A percentile compares a stretch with the other conserved stretches of the same genome.
Evolutionary conservation across 1,284 basidiomycete genomes (phyloP).

Genomic region (Trichosporon ovoides): DNA sequence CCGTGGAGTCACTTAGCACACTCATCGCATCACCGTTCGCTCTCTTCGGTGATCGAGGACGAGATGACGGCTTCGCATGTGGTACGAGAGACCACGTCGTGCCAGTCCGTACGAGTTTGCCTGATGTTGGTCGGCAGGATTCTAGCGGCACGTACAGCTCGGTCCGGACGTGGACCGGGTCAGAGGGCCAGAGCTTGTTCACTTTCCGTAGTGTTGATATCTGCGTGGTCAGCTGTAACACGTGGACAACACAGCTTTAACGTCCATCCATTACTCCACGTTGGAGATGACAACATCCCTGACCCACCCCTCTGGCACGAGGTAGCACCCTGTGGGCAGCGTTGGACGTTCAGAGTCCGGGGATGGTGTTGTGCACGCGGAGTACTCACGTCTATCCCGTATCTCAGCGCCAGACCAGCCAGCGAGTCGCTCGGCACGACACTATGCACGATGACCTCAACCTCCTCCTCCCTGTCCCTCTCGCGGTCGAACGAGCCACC

Average conservation of each 20-base stretch:
- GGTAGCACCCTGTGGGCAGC: background rate
- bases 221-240: constrained; percentile 27
- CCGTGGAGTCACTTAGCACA: constrained; percentile 2
- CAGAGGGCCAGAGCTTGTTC: constrained; percentile 86
- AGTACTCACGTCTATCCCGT: constrained; percentile 64
- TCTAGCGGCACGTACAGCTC: constrained; percentile 69
- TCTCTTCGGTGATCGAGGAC: constrained; percentile 11
- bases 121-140: constrained; percentile 42
- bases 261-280: no score
- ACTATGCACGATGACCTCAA: constrained; percentile 54
- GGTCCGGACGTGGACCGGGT: constrained; percentile 77
- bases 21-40: constrained; percentile 18
- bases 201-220: constrained; percentile 68
- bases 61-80: constrained; percentile 9
- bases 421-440: constrained; percentile 69
- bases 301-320: no score
- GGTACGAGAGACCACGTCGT: constrained; percentile 42
- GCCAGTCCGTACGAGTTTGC: constrained; percentile 29
- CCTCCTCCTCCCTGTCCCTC: constrained; percentile 37
- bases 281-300: no score
- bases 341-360: no score
- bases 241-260: background rate
- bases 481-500: constrained; percentile 2
- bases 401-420: constrained; percentile 75
- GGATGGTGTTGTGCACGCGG: no score